Evolutionary conservation across 116 monocot species (phyloP), one percentile per base, ranked within the genome.

Genomic region (Cymodocea nodosa): DNA sequence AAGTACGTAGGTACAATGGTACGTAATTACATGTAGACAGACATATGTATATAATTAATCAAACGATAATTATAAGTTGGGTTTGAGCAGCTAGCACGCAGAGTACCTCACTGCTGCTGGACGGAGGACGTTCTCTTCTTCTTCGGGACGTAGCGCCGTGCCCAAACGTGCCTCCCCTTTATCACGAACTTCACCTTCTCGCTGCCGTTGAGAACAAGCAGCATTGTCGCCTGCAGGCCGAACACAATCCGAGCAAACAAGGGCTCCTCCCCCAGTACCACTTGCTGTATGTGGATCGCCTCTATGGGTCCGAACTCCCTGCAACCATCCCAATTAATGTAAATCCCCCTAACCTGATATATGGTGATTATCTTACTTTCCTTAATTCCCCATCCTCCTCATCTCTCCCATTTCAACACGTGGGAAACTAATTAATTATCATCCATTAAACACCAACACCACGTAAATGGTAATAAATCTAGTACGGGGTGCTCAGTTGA

Each of bases 161-260:
- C 74, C 81, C 81, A 81, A 12, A 77, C 73, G 56, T 81, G 81
- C 62, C 50, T 81, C 54, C 77, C 81, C 19, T 70, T 65, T 15
- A 73, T 74, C 30, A 70, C 60, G 62, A 81, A 81, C 67, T 81
- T 81, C 8, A 54, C 74, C 35, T 70, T 81, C 15, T 51, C 69
- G 23, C 35, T 70, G 2, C 77, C 72, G 40, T 66, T 54, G 14
- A 80, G 58, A 20, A 80, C 34, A 4, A 39, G 35, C 16, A 69
- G 18, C 18, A 72, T 40, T 23, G 60, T 65, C 10, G 37, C 68
- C 30, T 67, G 66, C 5, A 30, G 11, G 11, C 39, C 23, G 56
- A 81, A 81, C 15, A 73, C 63, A 13, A 76, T 66, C 2, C 77
- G 71, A 61, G 77, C 81, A 73, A 70, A 81, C 60, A 81, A 35